Evolutionary conservation across 805 yeast genomes (phyloP).

Genomic region (Suhomyces vadensis): DNA sequence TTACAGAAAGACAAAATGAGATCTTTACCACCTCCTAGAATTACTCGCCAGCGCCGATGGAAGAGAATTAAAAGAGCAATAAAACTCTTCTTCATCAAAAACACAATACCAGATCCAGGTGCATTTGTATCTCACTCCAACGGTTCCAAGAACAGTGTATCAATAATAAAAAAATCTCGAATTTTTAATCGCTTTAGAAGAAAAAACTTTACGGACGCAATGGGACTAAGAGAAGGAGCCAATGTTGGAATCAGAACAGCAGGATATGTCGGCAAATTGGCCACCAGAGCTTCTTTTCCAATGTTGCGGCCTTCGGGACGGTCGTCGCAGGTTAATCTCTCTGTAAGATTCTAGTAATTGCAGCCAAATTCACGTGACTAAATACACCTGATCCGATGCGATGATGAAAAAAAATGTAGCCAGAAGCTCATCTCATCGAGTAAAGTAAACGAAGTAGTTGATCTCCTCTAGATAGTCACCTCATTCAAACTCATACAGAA

Average conservation of each 20-base stretch:
- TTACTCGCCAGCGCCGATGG: conserved; percentile 34
- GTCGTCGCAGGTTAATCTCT: conserved; percentile 2
- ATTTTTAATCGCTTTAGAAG: conserved; percentile 20
- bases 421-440: conserved; percentile 1
- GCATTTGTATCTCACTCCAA: conserved; percentile 18
- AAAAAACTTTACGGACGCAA: conserved; percentile 9
- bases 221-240: conserved; percentile 19
- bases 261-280: conserved; percentile 24
- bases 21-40: conserved; percentile 35
- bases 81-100: conserved; percentile 28
- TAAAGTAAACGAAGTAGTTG: neutral
- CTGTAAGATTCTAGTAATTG: conserved; percentile 3
- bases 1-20: conserved; percentile 7
- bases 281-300: conserved; percentile 22
- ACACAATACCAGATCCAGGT: conserved; percentile 28
- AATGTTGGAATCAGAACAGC: conserved; percentile 17
- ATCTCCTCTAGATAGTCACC: neutral
- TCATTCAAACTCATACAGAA: too few species aligned
- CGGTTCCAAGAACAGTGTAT: conserved; percentile 18
- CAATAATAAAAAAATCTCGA: conserved; percentile 29
- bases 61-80: conserved; percentile 30
- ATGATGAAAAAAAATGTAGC: conserved; percentile 2
- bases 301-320: conserved; percentile 13
- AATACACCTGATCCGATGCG: neutral
- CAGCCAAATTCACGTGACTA: neutral